Percentiles rank a stretch among this genome's conserved stretches.
phyloP scores from a whole-genome alignment of 2,329 filamentous ascomycete species.

The Thelonectria blattea region DNA sequence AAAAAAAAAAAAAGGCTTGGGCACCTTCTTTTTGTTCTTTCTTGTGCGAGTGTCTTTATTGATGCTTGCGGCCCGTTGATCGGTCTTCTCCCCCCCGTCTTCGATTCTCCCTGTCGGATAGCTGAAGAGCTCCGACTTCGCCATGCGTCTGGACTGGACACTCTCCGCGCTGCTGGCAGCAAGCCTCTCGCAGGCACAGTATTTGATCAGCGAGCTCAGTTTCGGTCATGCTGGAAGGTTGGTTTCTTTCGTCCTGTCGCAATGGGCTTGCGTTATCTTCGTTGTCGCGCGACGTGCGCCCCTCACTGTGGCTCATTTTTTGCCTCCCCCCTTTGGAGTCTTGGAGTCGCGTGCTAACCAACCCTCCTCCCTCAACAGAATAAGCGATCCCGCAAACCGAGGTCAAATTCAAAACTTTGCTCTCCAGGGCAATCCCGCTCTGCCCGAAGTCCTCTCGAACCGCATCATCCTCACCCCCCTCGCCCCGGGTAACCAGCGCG shows the following conservation, averaged over 20 bases:
- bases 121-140: conserved; percentile 32
- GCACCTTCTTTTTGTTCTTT: conserved; percentile 12
- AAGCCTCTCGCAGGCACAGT: conserved; percentile 64
- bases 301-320: neutral
- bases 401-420: conserved; percentile 60
- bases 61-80: conserved; percentile 18
- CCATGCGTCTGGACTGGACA: conserved; percentile 53
- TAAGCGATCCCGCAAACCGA: conserved; percentile 65
- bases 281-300: neutral
- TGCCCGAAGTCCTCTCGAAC: conserved; percentile 78
- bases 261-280: neutral
- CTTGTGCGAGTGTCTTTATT: conserved; percentile 4
- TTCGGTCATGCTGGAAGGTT: conserved; percentile 76
- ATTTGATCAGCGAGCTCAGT: conserved; percentile 74
- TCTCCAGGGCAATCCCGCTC: conserved; percentile 59
- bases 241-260: conserved; percentile 21
- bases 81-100: conserved; percentile 9
- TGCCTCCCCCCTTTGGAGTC: neutral
- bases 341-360: conserved; percentile 22
- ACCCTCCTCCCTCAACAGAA: conserved; percentile 48
- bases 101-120: neutral
- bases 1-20: conserved; percentile 16
- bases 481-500: conserved; percentile 82
- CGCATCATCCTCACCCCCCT: conserved; percentile 91
- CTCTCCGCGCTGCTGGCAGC: conserved; percentile 52